Conservation (phyloP, 2,329 filamentous ascomycete species). For the Eutypa lata region DNA sequence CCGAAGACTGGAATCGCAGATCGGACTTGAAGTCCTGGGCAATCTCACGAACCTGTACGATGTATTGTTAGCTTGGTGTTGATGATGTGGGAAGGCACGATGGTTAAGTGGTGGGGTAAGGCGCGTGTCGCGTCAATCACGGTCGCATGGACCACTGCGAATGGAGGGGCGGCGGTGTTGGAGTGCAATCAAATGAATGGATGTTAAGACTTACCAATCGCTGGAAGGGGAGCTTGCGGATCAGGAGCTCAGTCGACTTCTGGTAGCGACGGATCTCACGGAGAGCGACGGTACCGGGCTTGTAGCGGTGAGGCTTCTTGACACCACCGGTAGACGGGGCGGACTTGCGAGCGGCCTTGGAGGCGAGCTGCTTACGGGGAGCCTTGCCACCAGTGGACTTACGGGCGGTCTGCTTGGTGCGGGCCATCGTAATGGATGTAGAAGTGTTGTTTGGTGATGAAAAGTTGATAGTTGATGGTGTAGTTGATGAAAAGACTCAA, state of each 20-base stretch:
- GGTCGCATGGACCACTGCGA: neutral
- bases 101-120: conserved; percentile 1
- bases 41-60: conserved; percentile 76
- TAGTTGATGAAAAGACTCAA: conserved; percentile 25
- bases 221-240: conserved; percentile 97
- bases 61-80: conserved; percentile 17
- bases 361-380: conserved; percentile 93
- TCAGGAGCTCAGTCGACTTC: conserved; percentile 92
- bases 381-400: conserved; percentile 81
- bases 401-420: conserved; percentile 66
- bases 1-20: conserved; percentile 96
- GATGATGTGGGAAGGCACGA: neutral
- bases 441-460: conserved; percentile 24
- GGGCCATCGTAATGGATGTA: conserved; percentile 52
- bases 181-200: neutral
- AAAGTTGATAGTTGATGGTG: conserved; percentile 23
- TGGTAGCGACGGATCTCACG: conserved; percentile 99
- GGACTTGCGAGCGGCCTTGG: conserved; percentile 98
- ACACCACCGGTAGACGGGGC: conserved; percentile 95
- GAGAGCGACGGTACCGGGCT: conserved; percentile 93
- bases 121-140: neutral
- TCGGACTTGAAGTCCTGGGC: conserved; percentile 94
- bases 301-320: conserved; percentile 91
- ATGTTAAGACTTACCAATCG: conserved; percentile 62
- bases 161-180: neutral